Percentiles rank a stretch among this genome's conserved stretches.
Conservation (phyloP, 148 eudicot genomes). For the Arbutus unedo region DNA sequence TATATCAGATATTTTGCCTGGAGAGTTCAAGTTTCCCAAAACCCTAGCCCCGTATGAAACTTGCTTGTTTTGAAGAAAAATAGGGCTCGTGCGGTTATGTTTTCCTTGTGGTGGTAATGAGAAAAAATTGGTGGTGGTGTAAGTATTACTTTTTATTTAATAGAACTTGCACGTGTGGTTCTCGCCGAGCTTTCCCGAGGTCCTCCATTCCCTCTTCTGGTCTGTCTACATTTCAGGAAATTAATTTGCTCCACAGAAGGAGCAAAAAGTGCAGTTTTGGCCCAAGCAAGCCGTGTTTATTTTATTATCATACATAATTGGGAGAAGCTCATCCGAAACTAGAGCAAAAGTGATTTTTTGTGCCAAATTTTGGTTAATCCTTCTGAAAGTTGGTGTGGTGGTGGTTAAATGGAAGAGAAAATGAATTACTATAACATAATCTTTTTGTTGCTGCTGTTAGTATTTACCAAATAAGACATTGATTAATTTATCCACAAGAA, state of each 20-base stretch:
- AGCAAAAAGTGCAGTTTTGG: too few species aligned
- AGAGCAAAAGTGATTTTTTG: background rate
- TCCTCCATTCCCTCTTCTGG: too few species aligned
- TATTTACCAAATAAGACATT: background rate
- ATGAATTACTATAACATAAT: background rate
- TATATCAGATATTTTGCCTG: slow-evolving; percentile 52
- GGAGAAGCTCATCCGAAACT: too few species aligned
- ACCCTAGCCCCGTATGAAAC: slow-evolving; percentile 32
- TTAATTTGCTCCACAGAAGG: too few species aligned
- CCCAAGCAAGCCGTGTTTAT: too few species aligned
- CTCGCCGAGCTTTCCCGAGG: too few species aligned
- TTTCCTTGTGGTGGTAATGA: background rate
- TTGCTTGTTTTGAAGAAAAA: background rate
- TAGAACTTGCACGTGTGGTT: too few species aligned
- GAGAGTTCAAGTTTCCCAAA: slow-evolving; percentile 48
- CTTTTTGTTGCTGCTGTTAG: background rate
- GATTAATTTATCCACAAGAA: too few species aligned
- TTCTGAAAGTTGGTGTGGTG: background rate
- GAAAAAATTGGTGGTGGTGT: background rate
- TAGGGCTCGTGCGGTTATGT: background rate
- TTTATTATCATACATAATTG: too few species aligned
- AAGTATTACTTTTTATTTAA: background rate
- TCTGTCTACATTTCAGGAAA: too few species aligned
- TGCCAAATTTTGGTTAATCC: background rate
- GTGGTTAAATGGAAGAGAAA: background rate